These are phyloP conservation scores for Suillus sp. DNA, from an alignment of 768 basidiomycete species.

Conservation along the genomic window DNA sequence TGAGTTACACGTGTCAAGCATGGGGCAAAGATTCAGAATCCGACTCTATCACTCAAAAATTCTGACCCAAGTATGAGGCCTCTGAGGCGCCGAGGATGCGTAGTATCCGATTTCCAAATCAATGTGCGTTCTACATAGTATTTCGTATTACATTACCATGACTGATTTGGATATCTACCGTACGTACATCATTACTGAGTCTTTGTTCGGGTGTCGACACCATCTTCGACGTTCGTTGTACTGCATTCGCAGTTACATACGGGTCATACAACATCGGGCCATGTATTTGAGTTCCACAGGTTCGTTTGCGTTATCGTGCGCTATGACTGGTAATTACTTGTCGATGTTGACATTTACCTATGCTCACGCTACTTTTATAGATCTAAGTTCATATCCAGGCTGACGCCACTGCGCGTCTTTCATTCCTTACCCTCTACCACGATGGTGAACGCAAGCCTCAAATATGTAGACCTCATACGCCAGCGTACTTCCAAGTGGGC, in stretches of 20 bases:
- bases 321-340: background rate
- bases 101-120: background rate
- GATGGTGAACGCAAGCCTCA: conserved; percentile 13
- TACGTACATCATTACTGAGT: background rate
- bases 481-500: conserved; percentile 37
- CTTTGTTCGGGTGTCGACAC: background rate
- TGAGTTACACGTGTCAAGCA: background rate
- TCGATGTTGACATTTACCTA: background rate
- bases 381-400: background rate
- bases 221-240: background rate
- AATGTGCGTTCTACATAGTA: background rate
- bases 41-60: background rate
- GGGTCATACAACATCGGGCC: background rate
- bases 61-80: background rate
- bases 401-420: conserved; percentile 1
- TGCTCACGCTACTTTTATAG: conserved; percentile 4
- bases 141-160: background rate
- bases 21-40: background rate
- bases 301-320: background rate
- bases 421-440: background rate
- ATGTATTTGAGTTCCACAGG: background rate
- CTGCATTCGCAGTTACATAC: background rate
- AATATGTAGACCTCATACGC: conserved; percentile 38
- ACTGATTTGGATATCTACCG: too few species aligned
- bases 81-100: background rate